Conservation (phyloP, 2,329 filamentous ascomycete genomes). For the Lecanicillium sp. region DNA sequence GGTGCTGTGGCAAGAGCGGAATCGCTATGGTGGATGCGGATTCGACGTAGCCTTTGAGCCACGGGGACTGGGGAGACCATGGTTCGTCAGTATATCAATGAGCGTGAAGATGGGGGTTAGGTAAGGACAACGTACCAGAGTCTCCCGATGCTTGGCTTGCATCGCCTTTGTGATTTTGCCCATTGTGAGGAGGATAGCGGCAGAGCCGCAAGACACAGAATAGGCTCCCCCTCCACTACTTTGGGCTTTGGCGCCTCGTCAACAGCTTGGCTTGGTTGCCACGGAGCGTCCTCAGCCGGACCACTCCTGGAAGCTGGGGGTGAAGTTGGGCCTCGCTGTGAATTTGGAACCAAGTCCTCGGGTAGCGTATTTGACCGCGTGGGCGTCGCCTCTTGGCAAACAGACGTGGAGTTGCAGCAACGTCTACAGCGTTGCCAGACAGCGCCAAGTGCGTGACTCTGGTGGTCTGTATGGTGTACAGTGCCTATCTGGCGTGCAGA, state of each 20-base stretch:
- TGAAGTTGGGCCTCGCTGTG: not conserved
- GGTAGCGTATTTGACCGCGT: too few species aligned
- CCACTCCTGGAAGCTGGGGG: slow-evolving; percentile 17
- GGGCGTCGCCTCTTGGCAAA: too few species aligned
- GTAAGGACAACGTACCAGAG: slow-evolving; percentile 43
- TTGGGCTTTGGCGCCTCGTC: slow-evolving; percentile 28
- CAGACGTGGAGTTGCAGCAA: too few species aligned
- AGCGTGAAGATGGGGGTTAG: not conserved
- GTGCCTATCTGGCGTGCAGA: too few species aligned
- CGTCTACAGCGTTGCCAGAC: too few species aligned
- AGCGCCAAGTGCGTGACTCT: too few species aligned
- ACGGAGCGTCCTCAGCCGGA: slow-evolving; percentile 25
- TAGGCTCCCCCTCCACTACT: slow-evolving; percentile 52
- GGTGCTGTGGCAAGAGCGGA: slow-evolving; percentile 67
- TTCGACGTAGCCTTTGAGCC: slow-evolving; percentile 73
- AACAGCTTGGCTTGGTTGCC: slow-evolving; percentile 28
- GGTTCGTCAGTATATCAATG: not conserved
- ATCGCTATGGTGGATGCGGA: slow-evolving; percentile 61
- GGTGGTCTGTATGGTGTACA: too few species aligned
- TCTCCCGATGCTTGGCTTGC: slow-evolving; percentile 60
- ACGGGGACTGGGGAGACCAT: slow-evolving; percentile 61
- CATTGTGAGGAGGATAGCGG: slow-evolving; percentile 54
- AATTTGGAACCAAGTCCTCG: too few species aligned
- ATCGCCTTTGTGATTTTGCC: slow-evolving; percentile 62
- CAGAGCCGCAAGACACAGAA: slow-evolving; percentile 44